Base-by-base conservation (phyloP, 768 basidiomycete genomes). In the Trametopsis cervina region DNA sequence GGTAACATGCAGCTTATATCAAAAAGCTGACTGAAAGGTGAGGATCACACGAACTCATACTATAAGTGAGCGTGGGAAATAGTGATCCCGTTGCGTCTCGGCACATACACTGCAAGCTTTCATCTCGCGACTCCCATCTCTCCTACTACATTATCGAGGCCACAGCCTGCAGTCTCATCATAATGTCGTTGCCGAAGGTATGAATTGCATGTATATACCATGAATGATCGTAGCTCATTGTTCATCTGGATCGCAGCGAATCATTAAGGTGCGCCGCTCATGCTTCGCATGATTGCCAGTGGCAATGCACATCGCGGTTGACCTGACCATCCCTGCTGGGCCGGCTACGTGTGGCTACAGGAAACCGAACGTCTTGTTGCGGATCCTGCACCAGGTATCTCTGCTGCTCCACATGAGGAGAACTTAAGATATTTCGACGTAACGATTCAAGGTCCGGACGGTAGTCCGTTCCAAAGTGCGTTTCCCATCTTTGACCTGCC, bases 351-450 rank as follows among this genome's bases (percentile, higher is more conserved):
- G 27, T 17, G n/a, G 42, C 39, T 38, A 22, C 58, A 98, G 95
- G 96, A 98, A 77, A 99, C 96, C 26, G 94, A 98, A 66, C 80
- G 96, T 25, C 85, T 99, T 13, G 84, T 95, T 39, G 84, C 90
- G 37, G 96, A 99, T 70, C 93, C 95, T 17, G 94, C 94, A 2
- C 96, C 96, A 18, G 96, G 96, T 44, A 98, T 99, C 50, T 80
- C 89, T n/a, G 96, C 96, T 17, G 67, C 74, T 4, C 94, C 96
- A 2, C 96, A 98, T 57, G 93, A 98, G 2, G 96, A 99, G 62
- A 99, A 99, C 68, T 72, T 99, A 49, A 78, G 96, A 44, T 97
- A 99, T 74, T 99, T 99, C 69, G 93, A 99, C 72, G 96, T 99
- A 42, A 87, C 90, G 38, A 95, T 99, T 57, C 77, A 90, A 60